Base-by-base conservation (phyloP, 2,329 filamentous ascomycete genomes). In the Rachicladosporium sp. region DNA sequence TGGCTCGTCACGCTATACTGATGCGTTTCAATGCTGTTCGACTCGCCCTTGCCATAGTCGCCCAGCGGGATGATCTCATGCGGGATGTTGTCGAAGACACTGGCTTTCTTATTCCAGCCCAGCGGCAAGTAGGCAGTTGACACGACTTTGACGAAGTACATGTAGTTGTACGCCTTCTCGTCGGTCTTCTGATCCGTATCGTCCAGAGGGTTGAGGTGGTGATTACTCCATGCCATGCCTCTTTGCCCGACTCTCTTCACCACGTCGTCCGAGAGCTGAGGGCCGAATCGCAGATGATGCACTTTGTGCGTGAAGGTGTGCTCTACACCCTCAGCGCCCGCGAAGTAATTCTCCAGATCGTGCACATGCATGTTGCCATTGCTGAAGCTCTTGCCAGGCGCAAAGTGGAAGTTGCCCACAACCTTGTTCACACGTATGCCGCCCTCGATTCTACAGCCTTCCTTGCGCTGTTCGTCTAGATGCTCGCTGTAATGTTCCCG, bases 81-180 rank as follows among this genome's bases (percentile, higher is more conserved):
- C 15, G 58, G 53, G 10, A 56, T 49, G 31, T 15, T 33, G 23
- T 60, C 54, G 23, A 60, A 50, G 19, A 57, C 46, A 10, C 45
- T 50, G 40, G 60, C 62, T 43, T 70, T 71, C 53, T 77, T 76
- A 57, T 87, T 80, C 85, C 86, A 93, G 46, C 87, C 87, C 1
- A 98, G 73, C 2, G 91, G 87, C 19, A 96, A 73, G 60, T 96
- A 98, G 1, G 87, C 89, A 2, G 91, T 98, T 3, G 84, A 86
- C 27, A 98, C 91, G 42, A 98, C 91, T 71, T 98, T 98, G 64
- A 98, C 73, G 63, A 98, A 98, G 70, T 98, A 98, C 86, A 96
- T 94, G 63, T 80, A 98, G 69, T 95, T 98, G 71, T 74, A 95
- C 48, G 82, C 82, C 50, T 85, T 76, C 55, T 95, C 87, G 29